phyloP scores from a whole-genome alignment of 83 land plant species.

The Picea mariana region DNA sequence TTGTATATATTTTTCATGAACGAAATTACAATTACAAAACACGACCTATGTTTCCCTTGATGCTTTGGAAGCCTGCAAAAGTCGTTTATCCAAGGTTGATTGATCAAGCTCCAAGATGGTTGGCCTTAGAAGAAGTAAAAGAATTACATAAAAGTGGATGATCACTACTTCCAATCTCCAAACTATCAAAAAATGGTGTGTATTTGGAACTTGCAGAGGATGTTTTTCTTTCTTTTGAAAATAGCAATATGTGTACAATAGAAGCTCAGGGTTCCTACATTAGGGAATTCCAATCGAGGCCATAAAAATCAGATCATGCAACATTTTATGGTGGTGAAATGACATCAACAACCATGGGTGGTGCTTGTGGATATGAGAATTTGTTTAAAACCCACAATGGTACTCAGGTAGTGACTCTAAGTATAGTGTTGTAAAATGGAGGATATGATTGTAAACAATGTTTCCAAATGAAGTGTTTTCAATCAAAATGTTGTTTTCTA shows the following conservation, averaged over 20 bases:
- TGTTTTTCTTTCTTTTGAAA: too few relatives aligned
- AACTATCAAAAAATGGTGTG: neutral
- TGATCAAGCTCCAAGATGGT: conserved; percentile 19
- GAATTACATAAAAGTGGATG: conserved; percentile 18
- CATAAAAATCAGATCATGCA: conserved; percentile 53
- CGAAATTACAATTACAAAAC: conserved; percentile 28
- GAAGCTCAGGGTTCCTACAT: too few relatives aligned
- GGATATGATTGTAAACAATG: conserved; percentile 20
- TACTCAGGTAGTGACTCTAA: too few relatives aligned
- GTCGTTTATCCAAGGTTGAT: conserved; percentile 31
- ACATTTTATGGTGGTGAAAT: conserved; percentile 67
- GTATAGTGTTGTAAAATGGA: neutral
- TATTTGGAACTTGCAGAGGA: too few relatives aligned
- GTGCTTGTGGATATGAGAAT: conserved; percentile 39
- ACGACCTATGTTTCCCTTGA: conserved; percentile 26
- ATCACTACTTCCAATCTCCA: conserved; percentile 21
- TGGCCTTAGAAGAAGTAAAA: conserved; percentile 26
- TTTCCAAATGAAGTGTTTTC: conserved; percentile 13
- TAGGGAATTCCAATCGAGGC: neutral
- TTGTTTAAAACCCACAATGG: conserved; percentile 20
- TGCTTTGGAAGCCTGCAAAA: conserved; percentile 36
- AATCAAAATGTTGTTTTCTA: conserved; percentile 12
- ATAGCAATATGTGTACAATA: too few relatives aligned
- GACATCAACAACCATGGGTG: conserved; percentile 50
- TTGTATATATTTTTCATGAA: conserved; percentile 30